phyloP scores from a whole-genome alignment of 768 basidiomycete species.

The Termitomyces titanicus region DNA sequence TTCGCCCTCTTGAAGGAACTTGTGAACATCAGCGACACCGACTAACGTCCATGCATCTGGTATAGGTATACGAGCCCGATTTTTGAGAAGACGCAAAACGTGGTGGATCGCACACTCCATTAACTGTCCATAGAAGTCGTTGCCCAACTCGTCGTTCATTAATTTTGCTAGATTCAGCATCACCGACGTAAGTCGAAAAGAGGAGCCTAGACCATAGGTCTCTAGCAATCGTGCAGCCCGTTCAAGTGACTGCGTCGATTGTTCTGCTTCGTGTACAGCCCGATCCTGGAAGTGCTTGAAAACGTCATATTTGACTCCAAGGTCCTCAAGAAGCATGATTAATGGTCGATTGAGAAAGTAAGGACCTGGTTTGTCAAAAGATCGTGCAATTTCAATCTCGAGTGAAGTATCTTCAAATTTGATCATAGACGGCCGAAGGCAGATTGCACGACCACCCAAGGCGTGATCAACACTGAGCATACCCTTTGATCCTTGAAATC shows the following conservation, averaged over 20 bases:
- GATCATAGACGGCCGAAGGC: constrained; percentile 58
- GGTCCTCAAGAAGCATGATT: constrained; percentile 60
- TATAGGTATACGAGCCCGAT: constrained; percentile 64
- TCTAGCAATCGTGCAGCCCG: constrained; percentile 50
- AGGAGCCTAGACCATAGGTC: constrained; percentile 50
- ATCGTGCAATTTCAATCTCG: constrained; percentile 59
- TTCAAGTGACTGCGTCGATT: constrained; percentile 37
- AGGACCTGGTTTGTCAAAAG: constrained; percentile 55
- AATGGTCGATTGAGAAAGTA: constrained; percentile 62
- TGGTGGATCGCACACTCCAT: constrained; percentile 57
- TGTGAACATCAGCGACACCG: constrained; percentile 66
- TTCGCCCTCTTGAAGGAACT: constrained; percentile 46
- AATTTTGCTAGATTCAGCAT: constrained; percentile 48
- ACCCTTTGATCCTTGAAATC: constrained; percentile 64
- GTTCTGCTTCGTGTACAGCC: constrained; percentile 46
- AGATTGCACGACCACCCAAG: constrained; percentile 45
- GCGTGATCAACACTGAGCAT: constrained; percentile 56
- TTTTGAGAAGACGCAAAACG: constrained; percentile 62
- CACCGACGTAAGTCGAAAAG: constrained; percentile 53
- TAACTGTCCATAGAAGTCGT: constrained; percentile 49
- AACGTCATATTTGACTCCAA: constrained; percentile 52
- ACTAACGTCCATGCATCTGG: constrained; percentile 63
- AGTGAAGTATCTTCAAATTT: constrained; percentile 56
- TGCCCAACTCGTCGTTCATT: constrained; percentile 31
- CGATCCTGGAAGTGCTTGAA: constrained; percentile 52